Evolutionary conservation across 2,329 filamentous ascomycete species (phyloP).

Genomic region (Fusarium napiforme): DNA sequence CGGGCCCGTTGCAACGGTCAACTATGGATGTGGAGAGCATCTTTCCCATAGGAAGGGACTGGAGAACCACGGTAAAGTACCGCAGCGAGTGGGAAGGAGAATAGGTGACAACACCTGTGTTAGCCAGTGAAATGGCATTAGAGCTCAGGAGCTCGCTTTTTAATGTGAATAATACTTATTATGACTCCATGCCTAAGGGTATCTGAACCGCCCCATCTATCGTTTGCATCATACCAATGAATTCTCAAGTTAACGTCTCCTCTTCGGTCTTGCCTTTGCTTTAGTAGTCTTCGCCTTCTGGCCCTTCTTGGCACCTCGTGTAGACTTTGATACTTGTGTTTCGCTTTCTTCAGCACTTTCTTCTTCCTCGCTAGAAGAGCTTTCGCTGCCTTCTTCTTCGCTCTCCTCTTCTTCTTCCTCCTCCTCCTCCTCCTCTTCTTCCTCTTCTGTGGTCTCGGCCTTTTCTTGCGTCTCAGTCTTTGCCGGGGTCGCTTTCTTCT

Average conservation of each 20-base stretch:
- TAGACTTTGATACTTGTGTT: conserved; percentile 52
- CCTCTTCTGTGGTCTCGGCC: conserved; percentile 48
- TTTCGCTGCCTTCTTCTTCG: conserved; percentile 52
- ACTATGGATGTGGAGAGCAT: conserved; percentile 51
- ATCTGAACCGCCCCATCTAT: conserved; percentile 12
- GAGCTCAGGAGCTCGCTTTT: not conserved
- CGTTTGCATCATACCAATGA: not conserved
- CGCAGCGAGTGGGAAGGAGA: conserved; percentile 57
- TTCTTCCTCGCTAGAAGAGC: conserved; percentile 49
- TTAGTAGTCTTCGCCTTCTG: conserved; percentile 41
- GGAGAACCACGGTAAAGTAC: conserved; percentile 53
- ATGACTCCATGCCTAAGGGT: conserved; percentile 16
- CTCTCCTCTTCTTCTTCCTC: conserved; percentile 45
- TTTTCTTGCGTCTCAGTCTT: conserved; percentile 54
- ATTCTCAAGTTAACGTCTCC: conserved; percentile 39
- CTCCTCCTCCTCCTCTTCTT: conserved; percentile 49
- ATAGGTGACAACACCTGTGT: not conserved
- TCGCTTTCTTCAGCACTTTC: conserved; percentile 52
- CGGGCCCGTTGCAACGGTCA: conserved; percentile 43
- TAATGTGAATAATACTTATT: not conserved
- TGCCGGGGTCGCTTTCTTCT: conserved; percentile 57
- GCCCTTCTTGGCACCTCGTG: conserved; percentile 51
- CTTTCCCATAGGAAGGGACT: conserved; percentile 51
- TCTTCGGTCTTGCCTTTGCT: conserved; percentile 48
- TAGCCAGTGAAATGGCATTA: not conserved